These are phyloP conservation scores for Coprinopsis marcescibilis DNA, from an alignment of 768 basidiomycete species.

Conservation along the genomic window DNA sequence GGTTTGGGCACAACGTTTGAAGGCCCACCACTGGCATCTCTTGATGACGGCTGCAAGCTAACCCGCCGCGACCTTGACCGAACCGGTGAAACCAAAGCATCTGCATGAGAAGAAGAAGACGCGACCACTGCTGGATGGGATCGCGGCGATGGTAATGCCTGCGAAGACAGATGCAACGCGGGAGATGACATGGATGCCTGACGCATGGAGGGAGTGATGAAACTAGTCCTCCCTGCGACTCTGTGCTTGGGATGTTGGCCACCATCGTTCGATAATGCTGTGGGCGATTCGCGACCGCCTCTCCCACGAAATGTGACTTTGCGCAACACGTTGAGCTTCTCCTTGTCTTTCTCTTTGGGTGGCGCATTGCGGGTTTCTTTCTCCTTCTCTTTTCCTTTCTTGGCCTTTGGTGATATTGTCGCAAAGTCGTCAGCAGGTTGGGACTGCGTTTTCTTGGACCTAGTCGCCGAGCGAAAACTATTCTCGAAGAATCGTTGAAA, in stretches of 20 bases:
- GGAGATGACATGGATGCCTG: constrained; percentile 74
- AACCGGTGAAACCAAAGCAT: constrained; percentile 40
- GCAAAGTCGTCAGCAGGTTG: constrained; percentile 37
- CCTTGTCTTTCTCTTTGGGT: constrained; percentile 27
- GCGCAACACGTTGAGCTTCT: constrained; percentile 20
- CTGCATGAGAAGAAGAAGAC: constrained; percentile 42
- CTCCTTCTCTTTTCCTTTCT: constrained; percentile 43
- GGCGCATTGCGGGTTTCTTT: constrained; percentile 18
- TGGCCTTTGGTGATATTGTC: constrained; percentile 30
- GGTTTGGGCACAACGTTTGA: background rate
- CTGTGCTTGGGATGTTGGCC: constrained; percentile 40
- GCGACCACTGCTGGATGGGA: constrained; percentile 41
- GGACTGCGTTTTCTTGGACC: constrained; percentile 41
- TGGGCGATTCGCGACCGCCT: constrained; percentile 11
- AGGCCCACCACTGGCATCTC: background rate
- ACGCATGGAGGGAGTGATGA: constrained; percentile 59
- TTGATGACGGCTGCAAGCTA: constrained; percentile 26
- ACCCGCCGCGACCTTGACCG: constrained; percentile 39
- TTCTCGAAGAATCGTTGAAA: constrained; percentile 66
- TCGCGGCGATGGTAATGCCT: constrained; percentile 48
- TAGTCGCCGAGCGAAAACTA: constrained; percentile 57
- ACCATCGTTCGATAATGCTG: constrained; percentile 7
- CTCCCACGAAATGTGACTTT: constrained; percentile 23
- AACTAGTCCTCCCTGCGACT: constrained; percentile 51
- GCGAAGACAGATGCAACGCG: constrained; percentile 58